Conservation (phyloP, 345 rosid genomes). For the Ceriops decandra region DNA sequence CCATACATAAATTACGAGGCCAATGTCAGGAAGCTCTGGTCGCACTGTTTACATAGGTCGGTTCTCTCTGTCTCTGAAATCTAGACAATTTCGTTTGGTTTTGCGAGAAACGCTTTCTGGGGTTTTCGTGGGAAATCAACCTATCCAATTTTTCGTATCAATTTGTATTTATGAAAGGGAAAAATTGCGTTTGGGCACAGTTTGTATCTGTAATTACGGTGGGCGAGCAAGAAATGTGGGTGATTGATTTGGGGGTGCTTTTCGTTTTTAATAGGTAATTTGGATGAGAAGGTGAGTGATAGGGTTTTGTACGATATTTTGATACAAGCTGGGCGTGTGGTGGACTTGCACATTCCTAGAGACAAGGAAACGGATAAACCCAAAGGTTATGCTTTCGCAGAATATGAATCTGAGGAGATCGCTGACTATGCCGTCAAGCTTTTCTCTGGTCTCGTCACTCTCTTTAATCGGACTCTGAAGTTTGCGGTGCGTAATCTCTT, state of each 20-base stretch:
- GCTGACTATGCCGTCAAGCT: constrained; percentile 93
- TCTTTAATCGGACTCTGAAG: constrained; percentile 64
- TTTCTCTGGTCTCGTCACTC: constrained; percentile 86
- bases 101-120: background rate
- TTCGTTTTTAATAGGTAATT: constrained; percentile 46
- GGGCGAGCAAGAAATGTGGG: too few species aligned
- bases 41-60: constrained; percentile 61
- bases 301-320: constrained; percentile 81
- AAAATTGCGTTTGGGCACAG: too few species aligned
- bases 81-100: background rate
- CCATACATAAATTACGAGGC: background rate
- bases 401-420: constrained; percentile 74
- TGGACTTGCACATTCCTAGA: constrained; percentile 74
- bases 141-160: background rate
- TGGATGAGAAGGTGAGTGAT: constrained; percentile 85
- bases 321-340: constrained; percentile 83
- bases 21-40: constrained; percentile 49
- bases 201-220: too few species aligned
- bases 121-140: background rate
- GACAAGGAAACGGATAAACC: constrained; percentile 82
- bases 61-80: background rate
- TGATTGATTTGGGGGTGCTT: background rate
- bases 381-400: constrained; percentile 87
- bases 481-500: constrained; percentile 49
- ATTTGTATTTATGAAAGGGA: background rate